Conservation (phyloP, 2,329 filamentous ascomycete species). For the Aciculosporium take region DNA sequence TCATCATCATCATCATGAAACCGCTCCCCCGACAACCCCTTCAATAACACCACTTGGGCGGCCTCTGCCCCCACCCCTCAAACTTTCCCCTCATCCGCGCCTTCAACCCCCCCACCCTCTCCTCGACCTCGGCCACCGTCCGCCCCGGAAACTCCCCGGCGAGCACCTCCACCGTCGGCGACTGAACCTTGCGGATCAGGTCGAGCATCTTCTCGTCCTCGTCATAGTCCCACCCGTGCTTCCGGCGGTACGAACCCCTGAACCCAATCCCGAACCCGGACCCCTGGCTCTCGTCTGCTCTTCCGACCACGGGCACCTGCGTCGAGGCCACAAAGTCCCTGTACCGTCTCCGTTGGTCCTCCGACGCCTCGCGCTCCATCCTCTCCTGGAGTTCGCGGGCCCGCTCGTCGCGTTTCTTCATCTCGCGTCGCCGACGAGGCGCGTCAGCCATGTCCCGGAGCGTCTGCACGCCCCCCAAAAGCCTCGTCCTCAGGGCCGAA, state of each 20-base stretch:
- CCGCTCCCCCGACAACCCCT: neutral
- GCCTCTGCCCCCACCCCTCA: slow-evolving; percentile 6
- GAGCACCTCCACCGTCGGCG: slow-evolving; percentile 8
- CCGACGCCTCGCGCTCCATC: slow-evolving; percentile 1
- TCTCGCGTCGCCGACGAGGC: neutral
- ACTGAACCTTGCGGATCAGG: slow-evolving; percentile 10
- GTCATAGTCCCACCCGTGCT: slow-evolving; percentile 13
- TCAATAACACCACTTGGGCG: slow-evolving; percentile 15
- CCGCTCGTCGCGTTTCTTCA: neutral
- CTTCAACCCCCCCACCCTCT: slow-evolving; percentile 12
- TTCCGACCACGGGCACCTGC: slow-evolving; percentile 4
- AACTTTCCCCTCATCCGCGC: slow-evolving; percentile 11
- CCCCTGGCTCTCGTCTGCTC: neutral
- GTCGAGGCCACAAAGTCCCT: slow-evolving; percentile 10
- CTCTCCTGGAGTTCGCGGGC: slow-evolving; percentile 1
- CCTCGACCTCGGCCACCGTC: slow-evolving; percentile 8
- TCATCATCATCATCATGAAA: neutral
- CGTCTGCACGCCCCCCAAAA: neutral
- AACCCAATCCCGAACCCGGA: neutral
- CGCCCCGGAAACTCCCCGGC: slow-evolving; percentile 8
- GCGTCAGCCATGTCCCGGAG: neutral
- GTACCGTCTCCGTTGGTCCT: slow-evolving; percentile 3
- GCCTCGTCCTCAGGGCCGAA: neutral
- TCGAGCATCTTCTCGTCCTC: slow-evolving; percentile 16
- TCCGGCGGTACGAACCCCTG: slow-evolving; percentile 9